Base-by-base conservation (phyloP, 1,139 yeast species). In the Magnusiomyces magnusii region DNA sequence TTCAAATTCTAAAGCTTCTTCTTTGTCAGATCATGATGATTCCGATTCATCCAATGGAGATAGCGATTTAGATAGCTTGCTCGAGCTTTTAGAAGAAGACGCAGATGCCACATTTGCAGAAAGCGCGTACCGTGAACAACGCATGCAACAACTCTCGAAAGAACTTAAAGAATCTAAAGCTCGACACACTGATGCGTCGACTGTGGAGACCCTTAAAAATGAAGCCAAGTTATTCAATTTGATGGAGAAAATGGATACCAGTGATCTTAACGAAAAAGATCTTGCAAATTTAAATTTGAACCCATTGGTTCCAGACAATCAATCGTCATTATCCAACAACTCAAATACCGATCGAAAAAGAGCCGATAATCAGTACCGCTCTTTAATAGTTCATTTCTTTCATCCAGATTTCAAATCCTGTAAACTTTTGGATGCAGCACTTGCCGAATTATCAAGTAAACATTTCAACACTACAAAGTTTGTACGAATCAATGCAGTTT, bases 361-460 rank as follows among this genome's bases (percentile, higher is more conserved):
- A 23, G 27, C 49, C n/a, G 1, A 81, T 85, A 1, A 73, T 84
- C 0, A 68, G 72, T 1, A 68, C 75, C 0, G 76, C 74, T 24
- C 67, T 70, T 77, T 79, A 2, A 76, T 87, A 1, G 79, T 87
- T 2, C 89, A 86, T 67, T 87, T 89, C 67, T 83, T 78, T 66
- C 84, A 85, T 63, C 82, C 83, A 2, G 73, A 75, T 50, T 89
- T 88, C 67, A 68, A 70, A 31, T 80, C 85, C 60, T 88, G 96
- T 70, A 71, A 73, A 54, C 72, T 77, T 28, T 81, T 88, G 86
- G 81, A 84, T 63, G 71, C 75, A 2, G 76, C 77, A 57, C 53
- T 66, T 19, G 53, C 60, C 21, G 66, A 69, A 19, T 64, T 85
- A 27, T 84, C 95, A 0, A 77, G 77, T 57, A 82, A 80, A 62